phyloP scores from a whole-genome alignment of 2,329 filamentous ascomycete genomes.

The Epicoccum nigrum region DNA sequence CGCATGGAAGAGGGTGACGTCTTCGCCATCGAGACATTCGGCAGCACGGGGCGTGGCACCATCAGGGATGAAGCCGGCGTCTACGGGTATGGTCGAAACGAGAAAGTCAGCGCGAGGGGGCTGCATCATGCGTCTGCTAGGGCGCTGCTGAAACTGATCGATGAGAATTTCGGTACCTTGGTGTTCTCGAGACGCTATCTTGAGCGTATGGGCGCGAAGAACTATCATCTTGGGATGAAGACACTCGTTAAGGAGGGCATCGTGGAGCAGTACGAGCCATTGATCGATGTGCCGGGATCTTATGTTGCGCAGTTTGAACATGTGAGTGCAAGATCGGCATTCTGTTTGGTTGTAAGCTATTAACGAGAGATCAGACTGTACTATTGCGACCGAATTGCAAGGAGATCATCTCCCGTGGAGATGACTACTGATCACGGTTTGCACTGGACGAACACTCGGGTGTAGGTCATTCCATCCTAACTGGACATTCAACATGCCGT shows the following conservation, averaged over 20 bases:
- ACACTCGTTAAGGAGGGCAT: constrained; percentile 80
- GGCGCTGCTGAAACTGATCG: constrained; percentile 82
- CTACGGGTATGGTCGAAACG: constrained; percentile 69
- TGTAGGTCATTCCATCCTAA: not conserved
- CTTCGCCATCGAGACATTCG: constrained; percentile 95
- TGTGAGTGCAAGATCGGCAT: constrained; percentile 61
- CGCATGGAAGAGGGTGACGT: constrained; percentile 98
- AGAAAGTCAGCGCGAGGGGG: not conserved
- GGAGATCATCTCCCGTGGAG: constrained; percentile 84
- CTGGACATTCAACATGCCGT: not conserved
- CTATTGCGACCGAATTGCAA: constrained; percentile 62
- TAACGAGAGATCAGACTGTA: constrained; percentile 37
- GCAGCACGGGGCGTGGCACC: constrained; percentile 85
- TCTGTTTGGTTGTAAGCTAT: not conserved
- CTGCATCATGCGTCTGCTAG: constrained; percentile 81
- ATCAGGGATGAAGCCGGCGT: constrained; percentile 76
- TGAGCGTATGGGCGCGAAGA: constrained; percentile 85
- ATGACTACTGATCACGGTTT: constrained; percentile 69
- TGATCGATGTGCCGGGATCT: constrained; percentile 88
- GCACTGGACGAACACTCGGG: not conserved
- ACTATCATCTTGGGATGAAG: constrained; percentile 89
- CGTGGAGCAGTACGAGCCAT: constrained; percentile 85
- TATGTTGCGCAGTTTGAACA: constrained; percentile 96
- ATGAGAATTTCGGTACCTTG: constrained; percentile 92
- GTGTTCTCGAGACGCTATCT: constrained; percentile 89